A percentile compares a stretch with the other conserved stretches of the same genome.
These are phyloP conservation scores for Leccinum incarnatum DNA, from an alignment of 768 basidiomycete genomes.

Conservation along the genomic window DNA sequence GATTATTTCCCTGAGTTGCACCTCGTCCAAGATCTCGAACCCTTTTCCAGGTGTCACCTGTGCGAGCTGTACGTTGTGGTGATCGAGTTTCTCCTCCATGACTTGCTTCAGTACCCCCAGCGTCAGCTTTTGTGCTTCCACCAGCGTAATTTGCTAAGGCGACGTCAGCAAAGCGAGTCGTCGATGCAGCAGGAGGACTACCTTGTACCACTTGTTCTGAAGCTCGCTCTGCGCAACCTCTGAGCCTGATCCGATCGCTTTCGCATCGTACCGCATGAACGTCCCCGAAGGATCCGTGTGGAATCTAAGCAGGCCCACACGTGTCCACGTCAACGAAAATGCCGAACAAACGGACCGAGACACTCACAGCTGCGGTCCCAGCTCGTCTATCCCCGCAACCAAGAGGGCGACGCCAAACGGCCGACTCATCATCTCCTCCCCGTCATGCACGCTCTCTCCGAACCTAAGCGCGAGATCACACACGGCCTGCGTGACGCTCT, in stretches of 20 bases:
- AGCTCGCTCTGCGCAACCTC: conserved; percentile 97
- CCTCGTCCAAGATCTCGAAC: conserved; percentile 88
- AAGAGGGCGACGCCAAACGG: conserved; percentile 97
- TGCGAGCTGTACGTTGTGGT: conserved; percentile 97
- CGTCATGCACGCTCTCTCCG: conserved; percentile 98
- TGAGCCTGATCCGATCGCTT: conserved; percentile 97
- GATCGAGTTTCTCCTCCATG: conserved; percentile 99
- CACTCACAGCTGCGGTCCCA: conserved; percentile 90
- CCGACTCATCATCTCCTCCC: conserved; percentile 98
- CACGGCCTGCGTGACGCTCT: conserved; percentile 97
- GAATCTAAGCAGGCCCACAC: conserved; percentile 52
- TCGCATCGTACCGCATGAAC: conserved; percentile 94
- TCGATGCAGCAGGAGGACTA: conserved; percentile 30
- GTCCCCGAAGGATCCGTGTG: conserved; percentile 99
- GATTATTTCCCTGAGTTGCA: conserved; percentile 76
- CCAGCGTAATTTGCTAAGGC: conserved; percentile 83
- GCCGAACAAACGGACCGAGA: neutral
- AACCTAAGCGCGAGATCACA: conserved; percentile 96
- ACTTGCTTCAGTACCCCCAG: conserved; percentile 95
- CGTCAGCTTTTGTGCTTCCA: conserved; percentile 83
- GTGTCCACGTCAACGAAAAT: neutral
- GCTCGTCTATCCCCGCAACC: conserved; percentile 96
- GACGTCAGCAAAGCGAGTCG: conserved; percentile 7
- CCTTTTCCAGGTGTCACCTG: conserved; percentile 85
- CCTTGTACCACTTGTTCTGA: conserved; percentile 96